These are phyloP conservation scores for Penstemon davidsonii DNA, from an alignment of 257 asterid genomes.

Conservation along the genomic window DNA sequence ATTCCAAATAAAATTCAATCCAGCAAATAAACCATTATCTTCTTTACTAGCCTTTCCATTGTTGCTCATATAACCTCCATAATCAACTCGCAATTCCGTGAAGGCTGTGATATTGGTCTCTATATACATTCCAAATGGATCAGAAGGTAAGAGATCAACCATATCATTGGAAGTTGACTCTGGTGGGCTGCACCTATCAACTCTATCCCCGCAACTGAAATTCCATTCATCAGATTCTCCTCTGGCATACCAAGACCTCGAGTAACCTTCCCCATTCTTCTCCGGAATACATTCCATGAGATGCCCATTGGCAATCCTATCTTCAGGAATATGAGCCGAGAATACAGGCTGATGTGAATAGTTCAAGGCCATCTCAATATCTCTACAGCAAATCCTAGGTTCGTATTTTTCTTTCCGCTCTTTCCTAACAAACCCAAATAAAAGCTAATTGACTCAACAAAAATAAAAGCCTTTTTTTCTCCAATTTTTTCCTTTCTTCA, in stretches of 20 bases:
- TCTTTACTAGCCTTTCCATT: neutral
- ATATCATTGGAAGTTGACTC: slow-evolving; percentile 54
- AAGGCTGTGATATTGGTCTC: slow-evolving; percentile 70
- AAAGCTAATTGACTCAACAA: neutral
- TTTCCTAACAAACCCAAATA: slow-evolving; percentile 20
- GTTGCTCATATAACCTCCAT: too few relatives aligned
- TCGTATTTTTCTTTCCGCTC: neutral
- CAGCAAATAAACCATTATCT: slow-evolving; percentile 52
- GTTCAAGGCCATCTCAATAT: slow-evolving; percentile 86
- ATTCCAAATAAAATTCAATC: slow-evolving; percentile 54
- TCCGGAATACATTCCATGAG: slow-evolving; percentile 61
- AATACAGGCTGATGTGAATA: slow-evolving; percentile 55
- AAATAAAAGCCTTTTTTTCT: neutral
- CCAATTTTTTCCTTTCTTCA: neutral
- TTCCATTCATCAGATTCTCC: slow-evolving; percentile 47
- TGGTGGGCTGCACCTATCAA: slow-evolving; percentile 39
- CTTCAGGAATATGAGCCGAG: slow-evolving; percentile 50
- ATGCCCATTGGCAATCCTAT: slow-evolving; percentile 62
- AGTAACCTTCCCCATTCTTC: slow-evolving; percentile 49
- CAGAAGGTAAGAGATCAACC: slow-evolving; percentile 72
- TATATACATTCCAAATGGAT: slow-evolving; percentile 92
- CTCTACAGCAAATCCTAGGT: slow-evolving; percentile 37
- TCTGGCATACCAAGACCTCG: slow-evolving; percentile 36
- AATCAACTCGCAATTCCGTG: slow-evolving; percentile 18
- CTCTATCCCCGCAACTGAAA: slow-evolving; percentile 37